These are phyloP conservation scores for Exophiala viscosa DNA, from an alignment of 2,329 filamentous ascomycete genomes.

Conservation along the genomic window DNA sequence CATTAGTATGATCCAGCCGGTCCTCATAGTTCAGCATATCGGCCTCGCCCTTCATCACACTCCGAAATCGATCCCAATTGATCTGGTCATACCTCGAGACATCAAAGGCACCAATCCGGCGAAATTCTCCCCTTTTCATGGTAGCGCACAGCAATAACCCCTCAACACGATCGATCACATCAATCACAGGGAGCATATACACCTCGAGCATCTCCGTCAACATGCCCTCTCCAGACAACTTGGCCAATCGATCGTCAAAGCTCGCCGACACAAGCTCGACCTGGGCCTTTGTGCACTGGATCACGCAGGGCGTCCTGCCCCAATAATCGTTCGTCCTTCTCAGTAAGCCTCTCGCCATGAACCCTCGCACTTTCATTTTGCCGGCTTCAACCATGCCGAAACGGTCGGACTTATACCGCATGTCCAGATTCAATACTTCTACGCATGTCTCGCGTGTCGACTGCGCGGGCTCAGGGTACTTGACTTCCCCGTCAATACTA, in stretches of 20 bases:
- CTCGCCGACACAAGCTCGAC: conserved; percentile 25
- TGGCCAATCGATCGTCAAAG: conserved; percentile 28
- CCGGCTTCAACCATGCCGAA: conserved; percentile 24
- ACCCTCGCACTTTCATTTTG: conserved; percentile 25
- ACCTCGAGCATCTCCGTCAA: conserved; percentile 27
- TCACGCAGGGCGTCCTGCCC: conserved; percentile 25
- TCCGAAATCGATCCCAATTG: conserved; percentile 29
- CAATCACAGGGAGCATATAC: conserved; percentile 27
- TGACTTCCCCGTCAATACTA: conserved; percentile 28
- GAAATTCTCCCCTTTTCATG: conserved; percentile 29
- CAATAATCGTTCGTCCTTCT: conserved; percentile 28
- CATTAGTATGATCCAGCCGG: conserved; percentile 27
- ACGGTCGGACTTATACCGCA: conserved; percentile 24
- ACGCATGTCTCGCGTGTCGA: conserved; percentile 25
- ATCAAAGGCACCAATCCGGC: conserved; percentile 26
- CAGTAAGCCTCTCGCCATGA: conserved; percentile 27
- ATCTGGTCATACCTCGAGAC: conserved; percentile 23
- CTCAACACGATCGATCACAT: conserved; percentile 28
- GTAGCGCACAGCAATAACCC: conserved; percentile 27
- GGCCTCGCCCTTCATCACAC: conserved; percentile 27
- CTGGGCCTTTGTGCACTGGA: conserved; percentile 22
- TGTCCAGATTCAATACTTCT: conserved; percentile 25
- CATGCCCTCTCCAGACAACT: conserved; percentile 25
- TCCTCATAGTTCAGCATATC: conserved; percentile 29
- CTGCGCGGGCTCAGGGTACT: conserved; percentile 23